These are phyloP conservation scores for Annulohypoxylon maeteangense DNA, from an alignment of 495 filamentous ascomycete genomes.

Conservation along the genomic window DNA sequence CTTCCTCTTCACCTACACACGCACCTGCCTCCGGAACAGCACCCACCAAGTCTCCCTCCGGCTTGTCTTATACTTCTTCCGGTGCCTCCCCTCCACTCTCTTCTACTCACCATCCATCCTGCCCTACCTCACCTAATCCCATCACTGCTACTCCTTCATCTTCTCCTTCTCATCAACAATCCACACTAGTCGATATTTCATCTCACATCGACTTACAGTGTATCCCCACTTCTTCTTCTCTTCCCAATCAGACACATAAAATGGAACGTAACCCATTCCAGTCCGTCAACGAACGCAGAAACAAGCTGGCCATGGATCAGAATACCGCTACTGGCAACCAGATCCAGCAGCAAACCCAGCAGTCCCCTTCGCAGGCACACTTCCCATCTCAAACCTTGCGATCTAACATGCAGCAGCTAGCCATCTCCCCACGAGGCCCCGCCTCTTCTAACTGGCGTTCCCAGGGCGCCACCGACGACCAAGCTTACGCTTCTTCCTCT, in stretches of 20 bases:
- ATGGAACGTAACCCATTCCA: slow-evolving; percentile 46
- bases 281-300: slow-evolving; percentile 43
- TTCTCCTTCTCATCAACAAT: slow-evolving; percentile 3
- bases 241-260: slow-evolving; percentile 16
- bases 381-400: slow-evolving; percentile 23
- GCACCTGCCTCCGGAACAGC: slow-evolving; percentile 26
- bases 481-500: not conserved
- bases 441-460: slow-evolving; percentile 46
- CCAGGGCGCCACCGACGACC: slow-evolving; percentile 22
- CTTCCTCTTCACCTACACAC: slow-evolving; percentile 15
- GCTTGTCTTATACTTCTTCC: slow-evolving; percentile 40
- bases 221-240: slow-evolving; percentile 10
- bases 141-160: not conserved
- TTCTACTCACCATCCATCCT: slow-evolving; percentile 22
- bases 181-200: slow-evolving; percentile 35
- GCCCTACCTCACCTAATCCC: slow-evolving; percentile 37
- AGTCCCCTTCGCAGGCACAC: slow-evolving; percentile 22
- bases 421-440: slow-evolving; percentile 25
- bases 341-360: slow-evolving; percentile 22
- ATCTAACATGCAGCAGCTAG: slow-evolving; percentile 17
- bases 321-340: not conserved
- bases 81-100: slow-evolving; percentile 26
- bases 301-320: slow-evolving; percentile 37
- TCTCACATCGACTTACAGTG: slow-evolving; percentile 22
- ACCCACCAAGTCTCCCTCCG: slow-evolving; percentile 32